Base-by-base conservation (phyloP, 2,329 filamentous ascomycete species). In the Aspergillus aculeatinus region DNA sequence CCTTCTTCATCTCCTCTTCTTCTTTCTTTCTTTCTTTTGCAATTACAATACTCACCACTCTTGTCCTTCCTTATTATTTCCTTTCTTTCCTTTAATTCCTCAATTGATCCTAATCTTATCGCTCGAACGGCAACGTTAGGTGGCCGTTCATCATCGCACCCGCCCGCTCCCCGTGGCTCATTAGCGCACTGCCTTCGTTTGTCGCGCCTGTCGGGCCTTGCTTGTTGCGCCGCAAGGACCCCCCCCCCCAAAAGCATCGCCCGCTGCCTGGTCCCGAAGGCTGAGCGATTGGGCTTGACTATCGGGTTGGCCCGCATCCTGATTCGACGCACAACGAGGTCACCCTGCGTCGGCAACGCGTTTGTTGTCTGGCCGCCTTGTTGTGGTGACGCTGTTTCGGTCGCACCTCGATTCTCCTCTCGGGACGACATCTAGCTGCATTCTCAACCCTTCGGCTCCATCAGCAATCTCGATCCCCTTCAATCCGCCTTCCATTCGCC, bases 291-390 rank as follows among this genome's bases (percentile, higher is more conserved):
- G 44, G 19, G 48, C 31, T 39, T 57, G 31, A 49, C 47, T 48
- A 44, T 57, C 58, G 66, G 63, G 65, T 63, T 68, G 60, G 61
- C 53, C 58, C 59, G 55, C 57, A 66, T 59, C 54, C 55, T 62
- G 60, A 61, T 64, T 60, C 55, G 59, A 63, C 60, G 57, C 59
- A 62, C 60, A 61, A 44, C 39, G 39, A 58, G 44, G 48, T 60
- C 57, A 55, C 63, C 48, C 54, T 60, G 58, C 61, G 57, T 57
- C 63, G 59, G 60, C 62, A 58, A 61, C 63, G 60, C 63, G 63
- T 66, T 65, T 60, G 60, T 65, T 66, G 62, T 65, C 55, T 35
- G 50, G 42, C 58, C 23, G 42, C 58, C 23, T 39, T 55, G 60
- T n/a, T 35, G 29, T 62, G 52, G 56, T 35, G 55, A 55, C 58